Evolutionary conservation across 1,284 basidiomycete species (phyloP).

Genomic region (Stygiomarasmius scandens): DNA sequence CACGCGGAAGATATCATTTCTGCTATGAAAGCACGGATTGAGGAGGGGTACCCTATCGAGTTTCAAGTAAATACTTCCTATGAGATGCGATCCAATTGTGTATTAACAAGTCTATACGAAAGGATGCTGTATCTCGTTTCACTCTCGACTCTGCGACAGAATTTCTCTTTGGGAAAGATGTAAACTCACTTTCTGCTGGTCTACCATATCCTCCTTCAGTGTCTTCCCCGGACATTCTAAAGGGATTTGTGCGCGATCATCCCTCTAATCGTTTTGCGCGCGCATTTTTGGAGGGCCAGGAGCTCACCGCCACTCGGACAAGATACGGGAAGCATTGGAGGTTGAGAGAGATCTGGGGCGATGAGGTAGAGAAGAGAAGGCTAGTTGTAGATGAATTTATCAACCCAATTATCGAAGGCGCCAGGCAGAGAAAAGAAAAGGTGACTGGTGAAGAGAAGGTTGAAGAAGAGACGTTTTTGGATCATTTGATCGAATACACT

Average conservation of each 20-base stretch:
- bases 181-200: constrained; percentile 4
- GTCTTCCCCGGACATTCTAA: not conserved
- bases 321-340: constrained; percentile 39
- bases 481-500: constrained; percentile 42
- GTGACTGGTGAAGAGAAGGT: constrained; percentile 25
- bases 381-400: constrained; percentile 40
- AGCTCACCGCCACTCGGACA: constrained; percentile 30
- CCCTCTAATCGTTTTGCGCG: not conserved
- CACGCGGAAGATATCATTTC: constrained; percentile 20
- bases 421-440: constrained; percentile 10
- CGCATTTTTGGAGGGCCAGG: not conserved
- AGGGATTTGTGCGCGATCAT: not conserved
- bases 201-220: constrained; percentile 4
- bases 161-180: constrained; percentile 20
- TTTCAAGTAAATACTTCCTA: constrained; percentile 12
- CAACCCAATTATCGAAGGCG: constrained; percentile 45
- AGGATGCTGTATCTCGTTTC: constrained; percentile 21
- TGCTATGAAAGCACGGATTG: constrained; percentile 4
- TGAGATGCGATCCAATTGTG: no score
- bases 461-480: constrained; percentile 40
- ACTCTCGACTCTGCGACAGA: constrained; percentile 29
- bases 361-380: constrained; percentile 35
- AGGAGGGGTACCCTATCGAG: constrained; percentile 15
- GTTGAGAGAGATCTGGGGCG: constrained; percentile 41
- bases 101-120: not conserved